A percentile compares a stretch with the other conserved stretches of the same genome.
Evolutionary conservation across 106 monocot species (phyloP).

Genomic region (Dioscorea dumetorum): DNA sequence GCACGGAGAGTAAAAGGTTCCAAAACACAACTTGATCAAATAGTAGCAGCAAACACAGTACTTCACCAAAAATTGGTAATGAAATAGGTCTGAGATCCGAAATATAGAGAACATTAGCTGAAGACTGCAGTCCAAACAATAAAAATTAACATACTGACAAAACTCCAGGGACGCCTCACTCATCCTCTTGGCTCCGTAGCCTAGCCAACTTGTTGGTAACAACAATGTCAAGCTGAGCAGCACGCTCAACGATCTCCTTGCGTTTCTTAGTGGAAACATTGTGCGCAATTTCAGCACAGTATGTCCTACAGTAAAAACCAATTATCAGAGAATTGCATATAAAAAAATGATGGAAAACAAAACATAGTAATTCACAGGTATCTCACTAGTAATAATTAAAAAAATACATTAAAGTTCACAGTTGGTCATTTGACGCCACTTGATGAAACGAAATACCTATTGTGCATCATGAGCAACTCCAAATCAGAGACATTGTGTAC

Average conservation of each 20-base stretch:
- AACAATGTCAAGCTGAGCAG: conserved; percentile 58
- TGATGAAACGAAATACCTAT: too few species aligned
- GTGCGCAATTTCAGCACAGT: conserved; percentile 68
- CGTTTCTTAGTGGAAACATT: conserved; percentile 60
- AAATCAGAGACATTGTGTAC: conserved; percentile 37
- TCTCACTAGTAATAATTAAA: neutral
- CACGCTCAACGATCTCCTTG: conserved; percentile 62
- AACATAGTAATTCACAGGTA: too few species aligned
- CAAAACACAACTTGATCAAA: too few species aligned
- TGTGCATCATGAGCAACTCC: conserved; percentile 56
- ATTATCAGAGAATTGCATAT: too few species aligned
- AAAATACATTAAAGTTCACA: neutral
- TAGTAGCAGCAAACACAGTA: too few species aligned
- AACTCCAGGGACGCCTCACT: conserved; percentile 12
- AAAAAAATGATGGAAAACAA: neutral
- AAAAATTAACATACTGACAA: too few species aligned
- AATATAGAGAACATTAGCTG: too few species aligned
- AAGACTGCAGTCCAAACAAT: too few species aligned
- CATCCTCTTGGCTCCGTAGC: conserved; percentile 67
- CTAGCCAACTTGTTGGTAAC: conserved; percentile 68
- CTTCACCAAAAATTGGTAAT: too few species aligned
- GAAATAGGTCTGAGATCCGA: too few species aligned
- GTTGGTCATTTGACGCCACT: too few species aligned
- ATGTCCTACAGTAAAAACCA: conserved; percentile 27
- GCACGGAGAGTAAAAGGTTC: too few species aligned